A percentile compares a stretch with the other conserved stretches of the same genome.
Conservation (phyloP, 306 rosid species). For the Pterocarpus santalinus region DNA sequence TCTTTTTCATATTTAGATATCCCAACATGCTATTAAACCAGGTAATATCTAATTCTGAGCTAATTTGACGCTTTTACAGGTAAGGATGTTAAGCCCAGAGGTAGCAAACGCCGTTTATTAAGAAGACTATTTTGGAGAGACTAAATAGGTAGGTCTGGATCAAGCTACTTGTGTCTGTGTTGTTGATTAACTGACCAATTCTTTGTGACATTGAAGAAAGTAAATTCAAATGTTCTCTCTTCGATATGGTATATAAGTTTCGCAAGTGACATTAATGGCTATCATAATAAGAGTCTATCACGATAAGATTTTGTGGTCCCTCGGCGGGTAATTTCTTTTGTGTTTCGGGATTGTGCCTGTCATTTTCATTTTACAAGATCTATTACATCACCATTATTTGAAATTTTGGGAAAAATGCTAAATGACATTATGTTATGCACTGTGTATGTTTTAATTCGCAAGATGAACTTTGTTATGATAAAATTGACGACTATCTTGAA, state of each 20-base stretch:
- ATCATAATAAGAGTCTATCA: slow-evolving; percentile 3
- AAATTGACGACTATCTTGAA: background rate
- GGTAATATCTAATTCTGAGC: slow-evolving; percentile 23
- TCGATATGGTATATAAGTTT: slow-evolving; percentile 29
- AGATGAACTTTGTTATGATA: background rate
- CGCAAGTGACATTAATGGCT: slow-evolving; percentile 39
- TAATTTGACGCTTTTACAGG: slow-evolving; percentile 45
- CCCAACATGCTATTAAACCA: slow-evolving; percentile 12
- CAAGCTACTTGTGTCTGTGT: slow-evolving; percentile 17
- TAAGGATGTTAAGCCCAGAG: slow-evolving; percentile 41
- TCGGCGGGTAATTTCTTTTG: background rate
- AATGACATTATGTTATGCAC: background rate
- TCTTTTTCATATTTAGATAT: background rate
- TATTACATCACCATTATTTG: slow-evolving; percentile 21
- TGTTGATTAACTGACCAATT: slow-evolving; percentile 34
- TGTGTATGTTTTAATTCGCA: background rate
- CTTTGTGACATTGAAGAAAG: slow-evolving; percentile 26
- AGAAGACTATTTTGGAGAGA: slow-evolving; percentile 50
- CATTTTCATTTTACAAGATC: background rate
- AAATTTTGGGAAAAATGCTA: slow-evolving; percentile 18
- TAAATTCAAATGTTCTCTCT: slow-evolving; percentile 20
- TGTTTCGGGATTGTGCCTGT: slow-evolving; percentile 7
- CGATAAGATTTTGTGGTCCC: slow-evolving; percentile 19
- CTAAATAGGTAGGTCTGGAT: slow-evolving; percentile 31
- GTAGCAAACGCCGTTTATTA: slow-evolving; percentile 34